Conservation (phyloP, 2,329 filamentous ascomycete genomes). For the Fusarium brevicatenulatum region DNA sequence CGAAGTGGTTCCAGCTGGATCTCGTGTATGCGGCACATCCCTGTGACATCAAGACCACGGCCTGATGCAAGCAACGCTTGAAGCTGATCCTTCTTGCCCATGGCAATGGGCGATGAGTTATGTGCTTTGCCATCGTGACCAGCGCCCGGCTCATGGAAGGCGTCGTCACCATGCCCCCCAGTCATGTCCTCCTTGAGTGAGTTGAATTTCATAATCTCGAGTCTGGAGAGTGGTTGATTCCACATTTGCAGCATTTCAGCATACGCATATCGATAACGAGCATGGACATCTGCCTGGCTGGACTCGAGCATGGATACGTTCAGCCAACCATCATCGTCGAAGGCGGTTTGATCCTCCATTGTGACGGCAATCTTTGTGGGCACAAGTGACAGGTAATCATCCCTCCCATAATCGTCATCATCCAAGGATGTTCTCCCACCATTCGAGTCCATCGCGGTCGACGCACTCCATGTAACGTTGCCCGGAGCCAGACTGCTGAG, state of each 20-base stretch:
- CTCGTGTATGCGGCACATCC: constrained; percentile 71
- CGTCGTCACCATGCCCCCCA: constrained; percentile 44
- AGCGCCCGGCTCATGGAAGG: constrained; percentile 51
- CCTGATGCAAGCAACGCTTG: constrained; percentile 61
- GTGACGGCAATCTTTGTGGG: constrained; percentile 63
- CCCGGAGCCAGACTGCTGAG: constrained; percentile 63
- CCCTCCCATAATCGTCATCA: constrained; percentile 62
- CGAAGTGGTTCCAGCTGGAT: constrained; percentile 68
- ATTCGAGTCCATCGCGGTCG: constrained; percentile 58
- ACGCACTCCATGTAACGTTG: constrained; percentile 62
- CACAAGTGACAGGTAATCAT: constrained; percentile 59
- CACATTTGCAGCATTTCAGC: constrained; percentile 76
- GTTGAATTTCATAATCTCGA: constrained; percentile 77
- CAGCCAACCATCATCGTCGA: constrained; percentile 76
- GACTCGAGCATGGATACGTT: constrained; percentile 67
- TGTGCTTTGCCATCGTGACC: constrained; percentile 52
- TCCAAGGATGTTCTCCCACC: constrained; percentile 63
- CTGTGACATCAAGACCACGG: constrained; percentile 70
- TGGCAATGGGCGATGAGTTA: constrained; percentile 62
- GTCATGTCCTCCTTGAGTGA: constrained; percentile 62
- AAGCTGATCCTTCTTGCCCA: constrained; percentile 66
- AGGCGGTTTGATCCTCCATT: constrained; percentile 70
- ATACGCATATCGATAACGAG: constrained; percentile 72
- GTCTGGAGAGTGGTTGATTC: constrained; percentile 68
- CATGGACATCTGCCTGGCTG: constrained; percentile 59